These are phyloP conservation scores for Flaveria linearis DNA, from an alignment of 129 eudicot genomes.

Conservation along the genomic window DNA sequence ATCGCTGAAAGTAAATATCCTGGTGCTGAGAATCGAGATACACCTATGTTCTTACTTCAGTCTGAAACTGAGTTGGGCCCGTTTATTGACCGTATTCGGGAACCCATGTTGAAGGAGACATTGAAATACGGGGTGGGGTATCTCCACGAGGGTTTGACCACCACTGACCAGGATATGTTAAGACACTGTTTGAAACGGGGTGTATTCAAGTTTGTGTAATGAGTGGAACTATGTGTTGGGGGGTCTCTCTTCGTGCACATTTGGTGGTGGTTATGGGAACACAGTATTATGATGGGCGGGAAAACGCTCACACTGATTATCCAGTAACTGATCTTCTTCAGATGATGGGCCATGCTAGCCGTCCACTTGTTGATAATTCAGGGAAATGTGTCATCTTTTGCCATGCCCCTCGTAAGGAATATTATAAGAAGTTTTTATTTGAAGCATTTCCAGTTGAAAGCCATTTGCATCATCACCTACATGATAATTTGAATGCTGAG, in stretches of 20 bases:
- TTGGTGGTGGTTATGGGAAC: conserved; percentile 97
- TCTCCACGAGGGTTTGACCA: conserved; percentile 74
- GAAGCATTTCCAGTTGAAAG: conserved; percentile 98
- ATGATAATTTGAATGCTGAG: conserved; percentile 88
- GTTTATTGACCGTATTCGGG: conserved; percentile 54
- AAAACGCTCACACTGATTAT: conserved; percentile 90
- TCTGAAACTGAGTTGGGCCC: conserved; percentile 61
- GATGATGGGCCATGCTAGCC: conserved; percentile 97
- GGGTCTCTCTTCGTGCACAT: conserved; percentile 77
- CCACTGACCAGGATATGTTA: conserved; percentile 82
- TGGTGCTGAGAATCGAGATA: conserved; percentile 54
- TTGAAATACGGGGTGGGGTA: conserved; percentile 84
- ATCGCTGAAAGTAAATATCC: conserved; percentile 57
- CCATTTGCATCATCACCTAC: conserved; percentile 81
- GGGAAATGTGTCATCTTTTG: conserved; percentile 91
- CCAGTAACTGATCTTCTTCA: conserved; percentile 89
- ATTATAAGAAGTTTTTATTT: conserved; percentile 76
- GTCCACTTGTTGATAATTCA: conserved; percentile 81
- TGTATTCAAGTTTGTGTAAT: conserved; percentile 89
- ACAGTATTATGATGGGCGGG: conserved; percentile 87
- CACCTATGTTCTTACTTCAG: conserved; percentile 58
- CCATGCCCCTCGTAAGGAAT: conserved; percentile 93
- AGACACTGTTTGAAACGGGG: conserved; percentile 78
- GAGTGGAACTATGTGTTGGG: conserved; percentile 96
- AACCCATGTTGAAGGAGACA: conserved; percentile 78